Percentiles rank a stretch among this genome's conserved stretches.
Conservation (phyloP, 2,329 filamentous ascomycete species). For the Arthrobotrys sinensis region DNA sequence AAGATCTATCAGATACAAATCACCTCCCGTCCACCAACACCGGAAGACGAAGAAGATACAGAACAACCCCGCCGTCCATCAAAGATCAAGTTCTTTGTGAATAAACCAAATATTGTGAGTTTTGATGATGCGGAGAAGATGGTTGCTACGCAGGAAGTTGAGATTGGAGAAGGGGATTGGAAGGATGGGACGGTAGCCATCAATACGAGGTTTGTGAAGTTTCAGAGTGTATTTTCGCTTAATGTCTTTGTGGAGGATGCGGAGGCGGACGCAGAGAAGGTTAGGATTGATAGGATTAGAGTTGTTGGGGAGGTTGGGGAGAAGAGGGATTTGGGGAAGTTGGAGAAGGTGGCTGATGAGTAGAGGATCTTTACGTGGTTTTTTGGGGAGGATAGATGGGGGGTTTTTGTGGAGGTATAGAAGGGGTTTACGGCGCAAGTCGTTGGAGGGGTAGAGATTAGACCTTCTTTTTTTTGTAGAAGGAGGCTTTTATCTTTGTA, state of each 20-base stretch:
- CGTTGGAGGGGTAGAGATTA: no score
- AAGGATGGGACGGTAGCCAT: slow-evolving; percentile 80
- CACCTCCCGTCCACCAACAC: slow-evolving; percentile 79
- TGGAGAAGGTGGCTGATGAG: slow-evolving; percentile 93
- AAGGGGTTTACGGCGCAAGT: not conserved
- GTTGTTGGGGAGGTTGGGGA: slow-evolving; percentile 82
- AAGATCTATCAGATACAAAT: slow-evolving; percentile 92
- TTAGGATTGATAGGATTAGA: slow-evolving; percentile 83
- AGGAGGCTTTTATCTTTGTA: no score
- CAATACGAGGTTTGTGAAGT: slow-evolving; percentile 91
- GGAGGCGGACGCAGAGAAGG: slow-evolving; percentile 82
- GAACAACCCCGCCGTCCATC: slow-evolving; percentile 85
- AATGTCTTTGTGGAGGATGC: slow-evolving; percentile 91
- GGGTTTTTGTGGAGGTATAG: not conserved
- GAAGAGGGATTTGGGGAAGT: slow-evolving; percentile 92
- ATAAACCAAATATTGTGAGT: slow-evolving; percentile 89
- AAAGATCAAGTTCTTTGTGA: slow-evolving; percentile 87
- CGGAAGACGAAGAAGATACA: slow-evolving; percentile 60
- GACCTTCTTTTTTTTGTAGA: no score
- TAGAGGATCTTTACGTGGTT: slow-evolving; percentile 19
- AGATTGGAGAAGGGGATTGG: slow-evolving; percentile 84
- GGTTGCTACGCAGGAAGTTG: slow-evolving; percentile 83
- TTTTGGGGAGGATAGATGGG: not conserved
- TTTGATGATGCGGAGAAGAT: slow-evolving; percentile 96
- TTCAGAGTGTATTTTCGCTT: slow-evolving; percentile 90